These are phyloP conservation scores for Moricandia moricandioides DNA, from an alignment of 345 rosid genomes.

Conservation along the genomic window DNA sequence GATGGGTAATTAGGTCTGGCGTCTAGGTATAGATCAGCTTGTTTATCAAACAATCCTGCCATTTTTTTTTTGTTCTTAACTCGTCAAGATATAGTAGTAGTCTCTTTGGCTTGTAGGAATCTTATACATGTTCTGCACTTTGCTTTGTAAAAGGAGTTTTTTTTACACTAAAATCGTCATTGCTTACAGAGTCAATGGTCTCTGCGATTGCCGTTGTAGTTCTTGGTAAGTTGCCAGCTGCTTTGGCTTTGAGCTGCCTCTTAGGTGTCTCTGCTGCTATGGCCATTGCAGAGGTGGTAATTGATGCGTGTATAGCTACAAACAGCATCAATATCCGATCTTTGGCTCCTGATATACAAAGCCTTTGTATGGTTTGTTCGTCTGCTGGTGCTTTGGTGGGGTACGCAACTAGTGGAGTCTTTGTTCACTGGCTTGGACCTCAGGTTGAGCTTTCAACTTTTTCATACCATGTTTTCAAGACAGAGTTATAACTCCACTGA, in stretches of 20 bases:
- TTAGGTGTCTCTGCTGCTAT: conserved; percentile 62
- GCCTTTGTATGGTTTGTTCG: conserved; percentile 75
- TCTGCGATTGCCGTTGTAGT: conserved; percentile 54
- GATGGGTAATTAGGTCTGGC: conserved; percentile 60
- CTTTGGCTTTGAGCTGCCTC: conserved; percentile 58
- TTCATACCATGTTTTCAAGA: background rate
- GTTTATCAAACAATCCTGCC: conserved; percentile 67
- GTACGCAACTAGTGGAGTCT: conserved; percentile 66
- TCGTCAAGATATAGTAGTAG: background rate
- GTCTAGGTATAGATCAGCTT: conserved; percentile 56
- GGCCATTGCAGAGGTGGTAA: too few relatives aligned
- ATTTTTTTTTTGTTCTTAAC: conserved; percentile 20
- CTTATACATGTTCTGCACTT: background rate
- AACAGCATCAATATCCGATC: conserved; percentile 57
- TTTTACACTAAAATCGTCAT: too few relatives aligned
- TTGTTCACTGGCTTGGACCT: conserved; percentile 66
- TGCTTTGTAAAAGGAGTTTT: too few relatives aligned
- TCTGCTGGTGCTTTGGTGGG: conserved; percentile 77
- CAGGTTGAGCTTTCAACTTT: conserved; percentile 44
- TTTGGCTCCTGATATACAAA: conserved; percentile 80
- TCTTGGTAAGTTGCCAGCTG: conserved; percentile 47
- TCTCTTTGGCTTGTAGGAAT: conserved; percentile 15
- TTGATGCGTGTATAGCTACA: too few relatives aligned
- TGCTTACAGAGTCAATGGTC: conserved; percentile 33
- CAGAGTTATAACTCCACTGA: too few relatives aligned